Conservation (phyloP, 768 basidiomycete species). For the Termitomyces eurrhizus region DNA sequence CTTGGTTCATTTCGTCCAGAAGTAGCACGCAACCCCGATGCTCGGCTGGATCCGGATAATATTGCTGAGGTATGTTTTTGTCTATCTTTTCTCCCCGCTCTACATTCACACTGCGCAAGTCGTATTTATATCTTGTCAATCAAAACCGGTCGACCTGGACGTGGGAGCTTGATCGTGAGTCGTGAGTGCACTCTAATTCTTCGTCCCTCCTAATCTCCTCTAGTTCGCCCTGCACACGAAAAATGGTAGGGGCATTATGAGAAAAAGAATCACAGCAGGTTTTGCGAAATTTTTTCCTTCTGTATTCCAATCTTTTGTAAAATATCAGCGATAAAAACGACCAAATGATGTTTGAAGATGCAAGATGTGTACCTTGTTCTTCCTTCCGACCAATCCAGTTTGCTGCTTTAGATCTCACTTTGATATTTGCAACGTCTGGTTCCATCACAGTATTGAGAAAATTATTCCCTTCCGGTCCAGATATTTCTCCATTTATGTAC, state of each 20-base stretch:
- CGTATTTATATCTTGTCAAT: constrained; percentile 61
- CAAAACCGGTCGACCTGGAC: constrained; percentile 74
- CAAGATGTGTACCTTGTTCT: background rate
- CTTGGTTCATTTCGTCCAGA: constrained; percentile 23
- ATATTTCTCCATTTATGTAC: background rate
- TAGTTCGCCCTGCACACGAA: constrained; percentile 44
- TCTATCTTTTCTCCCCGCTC: background rate
- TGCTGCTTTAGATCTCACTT: background rate
- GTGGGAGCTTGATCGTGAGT: constrained; percentile 77
- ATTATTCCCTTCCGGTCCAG: too few species aligned
- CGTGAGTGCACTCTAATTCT: background rate
- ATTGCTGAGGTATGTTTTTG: constrained; percentile 56
- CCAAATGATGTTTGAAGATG: background rate
- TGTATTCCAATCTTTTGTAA: background rate
- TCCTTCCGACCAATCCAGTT: background rate
- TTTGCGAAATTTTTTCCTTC: background rate
- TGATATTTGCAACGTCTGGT: background rate
- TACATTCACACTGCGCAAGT: constrained; percentile 30
- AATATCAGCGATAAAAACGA: background rate
- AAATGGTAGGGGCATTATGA: constrained; percentile 30
- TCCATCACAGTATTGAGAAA: background rate
- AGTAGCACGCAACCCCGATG: constrained; percentile 43
- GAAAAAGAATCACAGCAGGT: background rate
- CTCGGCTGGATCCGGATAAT: constrained; percentile 55
- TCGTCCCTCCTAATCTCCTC: background rate